A percentile compares a stretch with the other conserved stretches of the same genome.
These are phyloP conservation scores for Byssoonygena ceratinophila DNA, from an alignment of 2,329 filamentous ascomycete species.

Conservation along the genomic window DNA sequence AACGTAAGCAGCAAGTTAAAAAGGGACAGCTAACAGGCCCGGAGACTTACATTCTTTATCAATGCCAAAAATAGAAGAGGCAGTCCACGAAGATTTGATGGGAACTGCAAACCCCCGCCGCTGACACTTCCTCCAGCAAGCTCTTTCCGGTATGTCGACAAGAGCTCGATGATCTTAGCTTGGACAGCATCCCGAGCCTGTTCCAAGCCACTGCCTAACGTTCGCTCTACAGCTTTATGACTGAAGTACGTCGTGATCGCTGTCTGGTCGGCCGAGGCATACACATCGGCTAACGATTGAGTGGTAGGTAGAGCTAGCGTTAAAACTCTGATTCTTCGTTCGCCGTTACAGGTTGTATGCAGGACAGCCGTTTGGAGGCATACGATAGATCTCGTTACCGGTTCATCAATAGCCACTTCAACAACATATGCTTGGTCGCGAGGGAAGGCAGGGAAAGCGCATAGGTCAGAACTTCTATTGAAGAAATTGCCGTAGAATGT, in stretches of 20 bases:
- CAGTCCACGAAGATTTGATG: conserved; percentile 77
- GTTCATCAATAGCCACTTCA: conserved; percentile 96
- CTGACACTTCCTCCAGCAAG: conserved; percentile 92
- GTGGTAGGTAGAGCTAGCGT: conserved; percentile 90
- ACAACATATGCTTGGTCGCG: conserved; percentile 96
- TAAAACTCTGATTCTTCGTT: conserved; percentile 87
- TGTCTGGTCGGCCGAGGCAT: conserved; percentile 87
- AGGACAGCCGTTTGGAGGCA: conserved; percentile 91
- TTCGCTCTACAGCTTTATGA: conserved; percentile 92
- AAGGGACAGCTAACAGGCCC: not conserved
- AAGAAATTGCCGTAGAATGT: conserved; percentile 99
- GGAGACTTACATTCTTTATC: conserved; percentile 79
- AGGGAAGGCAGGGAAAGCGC: conserved; percentile 94
- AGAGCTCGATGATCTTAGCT: conserved; percentile 79
- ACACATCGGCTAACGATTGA: conserved; percentile 77
- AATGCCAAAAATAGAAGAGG: conserved; percentile 85
- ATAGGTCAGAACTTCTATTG: conserved; percentile 93
- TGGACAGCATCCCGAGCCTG: conserved; percentile 83
- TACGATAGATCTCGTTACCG: conserved; percentile 76
- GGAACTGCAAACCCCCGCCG: conserved; percentile 81
- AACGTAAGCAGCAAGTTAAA: conserved; percentile 19
- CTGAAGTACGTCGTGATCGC: conserved; percentile 91
- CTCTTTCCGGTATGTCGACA: conserved; percentile 95
- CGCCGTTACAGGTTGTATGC: conserved; percentile 95
- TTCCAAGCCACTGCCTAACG: conserved; percentile 75